Evolutionary conservation across 2,329 filamentous ascomycete genomes (phyloP).

Genomic region (Fusarium udum): DNA sequence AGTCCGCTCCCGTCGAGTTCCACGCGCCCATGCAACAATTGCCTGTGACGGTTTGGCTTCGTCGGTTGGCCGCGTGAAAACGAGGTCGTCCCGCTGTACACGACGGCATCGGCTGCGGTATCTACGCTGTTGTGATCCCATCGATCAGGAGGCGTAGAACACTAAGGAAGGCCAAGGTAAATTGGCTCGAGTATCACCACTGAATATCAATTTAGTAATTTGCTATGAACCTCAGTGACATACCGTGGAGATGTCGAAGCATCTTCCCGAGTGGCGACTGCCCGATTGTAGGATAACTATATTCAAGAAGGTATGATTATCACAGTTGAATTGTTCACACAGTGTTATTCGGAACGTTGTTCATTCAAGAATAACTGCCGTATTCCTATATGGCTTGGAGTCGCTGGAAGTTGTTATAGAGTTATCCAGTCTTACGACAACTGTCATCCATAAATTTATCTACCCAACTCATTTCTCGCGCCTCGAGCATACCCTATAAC

Average conservation of each 20-base stretch:
- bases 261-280: background rate
- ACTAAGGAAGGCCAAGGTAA: background rate
- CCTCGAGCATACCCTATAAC: background rate
- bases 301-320: background rate
- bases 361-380: background rate
- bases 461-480: background rate
- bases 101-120: slow-evolving; percentile 38
- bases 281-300: background rate
- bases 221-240: background rate
- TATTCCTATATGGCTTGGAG: background rate
- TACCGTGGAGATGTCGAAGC: background rate
- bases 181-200: background rate
- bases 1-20: slow-evolving; percentile 21
- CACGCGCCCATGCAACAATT: slow-evolving; percentile 22
- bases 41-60: slow-evolving; percentile 19
- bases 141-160: slow-evolving; percentile 9
- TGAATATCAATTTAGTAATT: background rate
- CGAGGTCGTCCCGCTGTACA: slow-evolving; percentile 37
- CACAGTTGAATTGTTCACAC: background rate
- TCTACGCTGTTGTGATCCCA: slow-evolving; percentile 30
- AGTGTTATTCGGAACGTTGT: background rate
- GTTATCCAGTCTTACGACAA: background rate
- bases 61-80: slow-evolving; percentile 32
- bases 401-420: background rate
- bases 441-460: background rate